Base-by-base conservation (phyloP, 2,329 filamentous ascomycete genomes). In the Phaeosphaeria sp. region DNA sequence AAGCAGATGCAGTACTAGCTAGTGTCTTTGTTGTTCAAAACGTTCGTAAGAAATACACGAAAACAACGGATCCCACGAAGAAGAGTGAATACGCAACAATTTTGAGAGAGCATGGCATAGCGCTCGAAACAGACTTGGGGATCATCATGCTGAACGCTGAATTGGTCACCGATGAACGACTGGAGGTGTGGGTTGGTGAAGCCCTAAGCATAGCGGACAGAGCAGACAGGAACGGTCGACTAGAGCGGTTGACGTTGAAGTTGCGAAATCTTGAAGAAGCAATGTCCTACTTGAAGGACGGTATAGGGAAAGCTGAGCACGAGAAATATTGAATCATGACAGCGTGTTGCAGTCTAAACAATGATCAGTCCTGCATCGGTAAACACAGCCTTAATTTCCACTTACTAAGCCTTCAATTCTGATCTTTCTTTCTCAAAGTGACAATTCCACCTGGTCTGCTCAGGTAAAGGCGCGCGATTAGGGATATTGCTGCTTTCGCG, bases 401-500 rank as follows among this genome's bases (percentile, higher is more conserved):
- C 22, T 48, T 22, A 49, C 44, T 25, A 55, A 17, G 33, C 39
- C 25, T 23, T 46, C 27, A 53, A 41, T 20, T 53, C 51, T 3
- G 3, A 21, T 1, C 20, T 21, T 20, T 53, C 51, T 18, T 53
- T 53, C 7, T 43, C 22, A 18, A 73, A 73, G 1, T 50, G 57
- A 49, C 71, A 72, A 1, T 43, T 59, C 70, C 71, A 72, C 25
- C 65, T 56, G 1, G 66, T 65, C 23, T 65, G 59, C 30, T 59
- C 50, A 7, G 71, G 71, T 36, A 72, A 44, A 15, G 54, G 59
- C 27, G 69, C 66, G 2, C 61, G 64, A 48, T 73, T 73, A 1
- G 70, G 70, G 41, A 75, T 73, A 50, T 75, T 75, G 41, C 64
- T 64, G 47, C 66, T 71, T 48, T 75, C 72, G 20, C 72, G 60